Conservation (phyloP, 352 stramenopile species). For the Globisporangium barbulae region DNA sequence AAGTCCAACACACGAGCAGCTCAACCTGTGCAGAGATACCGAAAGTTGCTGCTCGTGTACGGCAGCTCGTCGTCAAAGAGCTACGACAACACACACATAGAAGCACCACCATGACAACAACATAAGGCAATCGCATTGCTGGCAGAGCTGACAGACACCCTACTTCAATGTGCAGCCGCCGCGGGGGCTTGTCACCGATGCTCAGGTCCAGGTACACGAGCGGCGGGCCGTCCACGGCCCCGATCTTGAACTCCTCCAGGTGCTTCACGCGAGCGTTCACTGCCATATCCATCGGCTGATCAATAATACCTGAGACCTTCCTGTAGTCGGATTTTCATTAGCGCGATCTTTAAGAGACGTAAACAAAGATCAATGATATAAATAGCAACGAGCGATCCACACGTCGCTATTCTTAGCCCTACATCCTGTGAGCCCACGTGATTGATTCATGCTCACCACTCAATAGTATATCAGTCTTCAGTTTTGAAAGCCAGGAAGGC, state of each 20-base stretch:
- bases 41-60: conserved; percentile 63
- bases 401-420: not conserved
- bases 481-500: not conserved
- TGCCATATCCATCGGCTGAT: conserved; percentile 28
- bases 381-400: not conserved
- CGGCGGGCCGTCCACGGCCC: conserved; percentile 28
- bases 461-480: not conserved
- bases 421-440: not conserved
- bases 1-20: not conserved
- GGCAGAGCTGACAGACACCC: not conserved
- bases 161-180: conserved; percentile 70
- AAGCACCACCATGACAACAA: not conserved
- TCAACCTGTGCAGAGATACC: conserved; percentile 62
- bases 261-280: conserved; percentile 41
- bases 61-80: conserved; percentile 76
- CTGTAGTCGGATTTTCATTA: not conserved
- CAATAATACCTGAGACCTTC: too few species aligned
- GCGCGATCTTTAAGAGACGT: not conserved
- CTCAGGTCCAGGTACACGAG: conserved; percentile 67
- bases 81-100: conserved; percentile 20
- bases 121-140: not conserved
- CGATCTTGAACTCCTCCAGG: conserved; percentile 44
- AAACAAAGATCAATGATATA: not conserved
- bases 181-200: conserved; percentile 43
- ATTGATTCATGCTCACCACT: not conserved